phyloP scores from a whole-genome alignment of 2,329 filamentous ascomycete genomes.

The Onygenales sp. region DNA sequence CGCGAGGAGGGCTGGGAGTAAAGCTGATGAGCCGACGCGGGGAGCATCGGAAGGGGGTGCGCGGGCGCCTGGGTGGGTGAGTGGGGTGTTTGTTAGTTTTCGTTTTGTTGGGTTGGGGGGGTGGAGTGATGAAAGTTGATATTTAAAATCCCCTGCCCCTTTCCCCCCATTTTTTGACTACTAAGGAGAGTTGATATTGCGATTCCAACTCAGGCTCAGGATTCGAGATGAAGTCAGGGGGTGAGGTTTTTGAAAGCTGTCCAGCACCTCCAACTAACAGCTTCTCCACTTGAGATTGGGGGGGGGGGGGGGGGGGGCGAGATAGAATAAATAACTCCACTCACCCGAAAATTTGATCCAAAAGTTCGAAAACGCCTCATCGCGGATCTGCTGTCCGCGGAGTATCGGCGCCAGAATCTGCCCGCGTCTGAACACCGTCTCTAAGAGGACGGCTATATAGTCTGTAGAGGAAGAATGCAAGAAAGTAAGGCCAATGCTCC shows the following conservation, averaged over 20 bases:
- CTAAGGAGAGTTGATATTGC: no score
- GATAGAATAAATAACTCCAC: constrained; percentile 3
- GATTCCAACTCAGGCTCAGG: no score
- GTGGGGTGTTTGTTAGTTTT: background rate
- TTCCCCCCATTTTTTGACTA: no score
- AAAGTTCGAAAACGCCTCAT: constrained; percentile 32
- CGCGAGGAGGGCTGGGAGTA: constrained; percentile 33
- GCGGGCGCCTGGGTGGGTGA: constrained; percentile 2
- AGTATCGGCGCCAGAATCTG: constrained; percentile 26
- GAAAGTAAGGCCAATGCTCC: background rate
- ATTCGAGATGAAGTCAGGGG: no score
- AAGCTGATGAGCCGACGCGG: constrained; percentile 22
- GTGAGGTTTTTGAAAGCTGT: no score
- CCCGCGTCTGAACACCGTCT: constrained; percentile 24
- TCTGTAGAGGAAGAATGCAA: constrained; percentile 14
- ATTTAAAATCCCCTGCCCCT: no score
- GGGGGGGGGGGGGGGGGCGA: no score
- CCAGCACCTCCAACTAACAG: background rate
- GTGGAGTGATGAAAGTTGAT: no score
- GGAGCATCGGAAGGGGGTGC: constrained; percentile 4
- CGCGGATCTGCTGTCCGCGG: constrained; percentile 22
- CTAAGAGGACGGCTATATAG: constrained; percentile 22
- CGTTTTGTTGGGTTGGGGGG: background rate
- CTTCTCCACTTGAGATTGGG: background rate
- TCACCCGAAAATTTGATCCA: constrained; percentile 31